Conservation (phyloP, 495 filamentous ascomycete genomes). For the Lasiosphaeria hispida region DNA sequence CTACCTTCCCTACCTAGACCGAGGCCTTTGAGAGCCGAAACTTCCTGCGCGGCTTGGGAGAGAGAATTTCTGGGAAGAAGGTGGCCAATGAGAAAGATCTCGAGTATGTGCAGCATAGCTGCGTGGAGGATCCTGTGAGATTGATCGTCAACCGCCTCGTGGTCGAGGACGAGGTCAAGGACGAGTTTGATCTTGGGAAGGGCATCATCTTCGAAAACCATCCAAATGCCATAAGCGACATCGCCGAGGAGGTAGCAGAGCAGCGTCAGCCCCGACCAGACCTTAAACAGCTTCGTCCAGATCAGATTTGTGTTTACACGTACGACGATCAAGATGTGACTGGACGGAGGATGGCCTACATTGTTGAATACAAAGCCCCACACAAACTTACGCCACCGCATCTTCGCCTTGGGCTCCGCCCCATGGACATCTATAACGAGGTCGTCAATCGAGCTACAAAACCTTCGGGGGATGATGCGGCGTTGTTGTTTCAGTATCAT, state of each 20-base stretch:
- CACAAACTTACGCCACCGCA: conserved; percentile 6
- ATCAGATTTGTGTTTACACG: conserved; percentile 35
- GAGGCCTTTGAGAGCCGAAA: no score
- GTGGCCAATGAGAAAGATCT: conserved; percentile 8
- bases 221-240: conserved; percentile 3
- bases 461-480: neutral
- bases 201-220: conserved; percentile 15
- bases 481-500: conserved; percentile 1
- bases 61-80: no score
- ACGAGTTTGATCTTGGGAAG: conserved; percentile 1
- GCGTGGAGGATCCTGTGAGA: conserved; percentile 12
- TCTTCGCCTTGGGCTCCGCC: neutral
- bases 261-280: conserved; percentile 27
- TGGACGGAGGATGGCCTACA: conserved; percentile 23
- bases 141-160: conserved; percentile 9
- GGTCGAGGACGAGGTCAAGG: neutral
- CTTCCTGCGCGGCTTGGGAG: no score
- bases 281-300: conserved; percentile 14
- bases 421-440: conserved; percentile 1
- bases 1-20: no score
- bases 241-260: conserved; percentile 24
- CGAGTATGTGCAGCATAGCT: conserved; percentile 7
- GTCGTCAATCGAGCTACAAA: conserved; percentile 3
- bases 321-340: neutral
- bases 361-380: conserved; percentile 16